Conservation (phyloP, 192 early-diverging fungal genomes). For the Ambispora gerdemannii region DNA sequence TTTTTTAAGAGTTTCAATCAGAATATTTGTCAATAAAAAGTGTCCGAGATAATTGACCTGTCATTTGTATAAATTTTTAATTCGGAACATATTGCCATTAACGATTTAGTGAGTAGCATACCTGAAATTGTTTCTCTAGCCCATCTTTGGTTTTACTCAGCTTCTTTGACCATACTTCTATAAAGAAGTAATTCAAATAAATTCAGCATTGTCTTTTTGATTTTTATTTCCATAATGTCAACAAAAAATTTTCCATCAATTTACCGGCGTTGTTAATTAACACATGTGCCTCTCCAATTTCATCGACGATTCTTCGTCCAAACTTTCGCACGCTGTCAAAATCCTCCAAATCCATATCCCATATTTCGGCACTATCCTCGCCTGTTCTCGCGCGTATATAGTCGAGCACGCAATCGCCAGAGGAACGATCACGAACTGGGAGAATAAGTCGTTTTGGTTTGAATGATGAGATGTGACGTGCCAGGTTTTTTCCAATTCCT, state of each 20-base stretch:
- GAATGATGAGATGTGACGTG: background rate
- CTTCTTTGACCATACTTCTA: background rate
- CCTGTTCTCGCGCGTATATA: background rate
- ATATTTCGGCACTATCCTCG: background rate
- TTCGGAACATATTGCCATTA: no score
- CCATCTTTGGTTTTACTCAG: background rate
- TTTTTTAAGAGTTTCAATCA: background rate
- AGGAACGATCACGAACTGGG: background rate
- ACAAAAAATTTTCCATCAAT: background rate
- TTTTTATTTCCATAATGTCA: background rate
- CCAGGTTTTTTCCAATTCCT: background rate
- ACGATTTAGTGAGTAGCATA: no score
- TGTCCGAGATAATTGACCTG: background rate
- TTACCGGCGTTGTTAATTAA: background rate
- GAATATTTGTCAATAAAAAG: background rate
- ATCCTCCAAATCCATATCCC: background rate
- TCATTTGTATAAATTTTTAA: no score
- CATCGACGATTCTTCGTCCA: background rate
- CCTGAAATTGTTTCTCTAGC: background rate
- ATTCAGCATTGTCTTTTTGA: background rate
- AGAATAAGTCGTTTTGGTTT: background rate
- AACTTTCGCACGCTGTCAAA: background rate
- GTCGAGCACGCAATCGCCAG: background rate
- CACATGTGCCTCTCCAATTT: background rate
- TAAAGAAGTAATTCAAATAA: background rate